phyloP scores from a whole-genome alignment of 2,329 filamentous ascomycete species.

The Fusarium domesticum region DNA sequence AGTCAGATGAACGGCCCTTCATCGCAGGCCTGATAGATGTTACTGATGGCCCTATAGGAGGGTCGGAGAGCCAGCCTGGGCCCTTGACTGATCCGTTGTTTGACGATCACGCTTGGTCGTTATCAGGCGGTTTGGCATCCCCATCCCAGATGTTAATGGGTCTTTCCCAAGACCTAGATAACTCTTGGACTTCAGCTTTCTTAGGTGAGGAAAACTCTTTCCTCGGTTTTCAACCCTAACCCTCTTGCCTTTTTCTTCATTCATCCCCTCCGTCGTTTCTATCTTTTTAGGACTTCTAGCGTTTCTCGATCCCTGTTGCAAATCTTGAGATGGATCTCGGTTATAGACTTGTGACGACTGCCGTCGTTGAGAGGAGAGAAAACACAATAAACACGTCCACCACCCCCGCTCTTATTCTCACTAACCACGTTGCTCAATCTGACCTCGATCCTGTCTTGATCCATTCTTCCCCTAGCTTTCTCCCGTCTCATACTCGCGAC shows the following conservation, averaged over 20 bases:
- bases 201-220: constrained; percentile 25
- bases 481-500: constrained; percentile 9
- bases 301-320: constrained; percentile 11
- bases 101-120: constrained; percentile 16
- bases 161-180: constrained; percentile 16
- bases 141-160: constrained; percentile 23
- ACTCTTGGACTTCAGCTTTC: constrained; percentile 17
- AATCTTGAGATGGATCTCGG: constrained; percentile 21
- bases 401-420: constrained; percentile 18
- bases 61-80: constrained; percentile 9
- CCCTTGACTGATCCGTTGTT: constrained; percentile 16
- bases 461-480: constrained; percentile 15
- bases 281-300: too few relatives aligned
- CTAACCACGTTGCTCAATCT: constrained; percentile 16
- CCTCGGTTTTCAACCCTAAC: constrained; percentile 5
- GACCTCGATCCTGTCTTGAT: constrained; percentile 14
- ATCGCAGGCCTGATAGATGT: constrained; percentile 16
- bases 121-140: constrained; percentile 16
- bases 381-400: constrained; percentile 25
- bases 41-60: constrained; percentile 11
- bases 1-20: constrained; percentile 15
- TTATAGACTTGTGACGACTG: constrained; percentile 14
- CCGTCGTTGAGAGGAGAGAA: constrained; percentile 21
- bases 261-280: background rate
- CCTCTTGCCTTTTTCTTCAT: constrained; percentile 1